A percentile compares a stretch with the other conserved stretches of the same genome.
Conservation (phyloP, 495 filamentous ascomycete genomes). For the Podospora sp. region DNA sequence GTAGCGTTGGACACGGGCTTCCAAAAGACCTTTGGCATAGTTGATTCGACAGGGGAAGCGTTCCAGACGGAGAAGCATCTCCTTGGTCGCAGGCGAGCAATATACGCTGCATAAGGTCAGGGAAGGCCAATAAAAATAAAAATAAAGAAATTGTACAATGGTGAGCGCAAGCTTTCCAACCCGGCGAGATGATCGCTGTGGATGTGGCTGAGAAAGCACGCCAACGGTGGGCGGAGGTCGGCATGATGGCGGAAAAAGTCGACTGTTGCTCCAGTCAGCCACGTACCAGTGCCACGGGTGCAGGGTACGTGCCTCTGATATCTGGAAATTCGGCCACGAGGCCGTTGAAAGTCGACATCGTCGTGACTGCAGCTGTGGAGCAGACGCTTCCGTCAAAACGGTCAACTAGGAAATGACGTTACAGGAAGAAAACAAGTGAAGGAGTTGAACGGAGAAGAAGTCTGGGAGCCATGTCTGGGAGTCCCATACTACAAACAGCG, state of each 20-base stretch:
- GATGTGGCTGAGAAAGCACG: constrained; percentile 90
- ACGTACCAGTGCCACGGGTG: neutral
- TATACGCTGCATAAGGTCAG: constrained; percentile 77
- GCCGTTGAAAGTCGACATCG: constrained; percentile 46
- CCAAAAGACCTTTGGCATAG: constrained; percentile 74
- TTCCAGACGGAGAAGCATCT: constrained; percentile 76
- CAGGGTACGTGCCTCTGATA: constrained; percentile 57
- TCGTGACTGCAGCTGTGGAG: neutral
- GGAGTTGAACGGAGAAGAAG: neutral
- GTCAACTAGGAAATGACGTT: neutral
- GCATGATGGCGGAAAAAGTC: constrained; percentile 77
- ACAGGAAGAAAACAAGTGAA: neutral
- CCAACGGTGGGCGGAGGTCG: constrained; percentile 64
- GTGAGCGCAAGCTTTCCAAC: constrained; percentile 71
- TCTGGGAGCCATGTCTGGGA: too few species aligned
- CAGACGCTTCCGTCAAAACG: neutral
- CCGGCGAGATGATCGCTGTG: constrained; percentile 90
- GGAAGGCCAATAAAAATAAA: neutral
- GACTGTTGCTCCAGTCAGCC: constrained; percentile 50
- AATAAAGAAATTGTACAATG: constrained; percentile 56
- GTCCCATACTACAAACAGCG: neutral
- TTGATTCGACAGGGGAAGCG: constrained; percentile 78
- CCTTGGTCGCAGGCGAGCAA: constrained; percentile 81
- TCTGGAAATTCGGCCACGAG: constrained; percentile 63
- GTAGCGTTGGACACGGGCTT: constrained; percentile 68